Base-by-base conservation (phyloP, 2,329 filamentous ascomycete genomes). In the Macrophomina pseudophaseolina region DNA sequence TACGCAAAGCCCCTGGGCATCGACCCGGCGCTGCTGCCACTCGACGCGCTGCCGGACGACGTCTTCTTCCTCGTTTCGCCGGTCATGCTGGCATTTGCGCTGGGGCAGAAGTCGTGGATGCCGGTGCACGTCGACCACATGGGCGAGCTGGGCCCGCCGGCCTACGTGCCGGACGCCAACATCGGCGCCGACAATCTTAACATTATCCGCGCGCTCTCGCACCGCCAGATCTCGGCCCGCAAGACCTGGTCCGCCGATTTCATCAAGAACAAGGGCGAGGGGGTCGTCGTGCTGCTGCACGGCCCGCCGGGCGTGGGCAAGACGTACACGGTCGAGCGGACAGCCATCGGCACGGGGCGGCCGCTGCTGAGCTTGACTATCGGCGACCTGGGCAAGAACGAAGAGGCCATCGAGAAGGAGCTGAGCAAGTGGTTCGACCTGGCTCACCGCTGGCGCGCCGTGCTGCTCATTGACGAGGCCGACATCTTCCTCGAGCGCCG, bases 401-500 rank as follows among this genome's bases (percentile, higher is more conserved):
- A 64, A 2, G 69, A 68, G 11, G 53, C 56, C 1, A 40, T 51
- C 9, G 69, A 70, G 28, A 69, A 68, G 30, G 68, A 70, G 35
- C 40, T 71, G 3, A 52, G 69, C 12, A 63, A 30, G 23, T 68
- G 67, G 40, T 71, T 71, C 44, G 40, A 52, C 1, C 46, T 69
- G 0, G 70, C 70, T 11, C 51, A 58, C 32, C 32, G 56, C 18
- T 68, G 64, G 64, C 48, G 53, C 14, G 65, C 63, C 32, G 52
- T 68, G 11, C 52, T 68, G 8, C 52, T 68, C 30, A 58, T 68
- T 18, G 67, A 68, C 59, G 67, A 68, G 58, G 67, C 67, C 14
- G 67, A 68, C 68, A 82, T 86, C 4, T 86, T 85, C 72, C 80
- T 86, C 74, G 80, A 81, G 1, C 76, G 81, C 72, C 79, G 84